phyloP scores from a whole-genome alignment of 108 stramenopile genomes.

The Thalassiosira profunda region DNA sequence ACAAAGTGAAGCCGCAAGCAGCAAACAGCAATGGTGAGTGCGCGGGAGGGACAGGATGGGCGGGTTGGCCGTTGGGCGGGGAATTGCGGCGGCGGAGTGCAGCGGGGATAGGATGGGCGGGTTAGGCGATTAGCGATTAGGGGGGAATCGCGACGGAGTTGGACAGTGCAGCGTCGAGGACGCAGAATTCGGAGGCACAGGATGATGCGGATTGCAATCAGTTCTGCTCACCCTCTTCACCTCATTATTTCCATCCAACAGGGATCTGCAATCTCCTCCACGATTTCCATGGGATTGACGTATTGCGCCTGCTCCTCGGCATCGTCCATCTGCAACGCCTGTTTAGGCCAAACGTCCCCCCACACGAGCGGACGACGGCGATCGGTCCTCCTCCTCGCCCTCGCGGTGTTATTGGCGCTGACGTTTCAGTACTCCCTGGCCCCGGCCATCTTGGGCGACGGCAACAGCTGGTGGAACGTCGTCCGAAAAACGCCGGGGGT shows the following conservation, averaged over 20 bases:
- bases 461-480: conserved; percentile 64
- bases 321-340: conserved; percentile 69
- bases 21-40: no score
- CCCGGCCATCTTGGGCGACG: conserved; percentile 59
- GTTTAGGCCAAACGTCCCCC: conserved; percentile 58
- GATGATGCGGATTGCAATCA: no score
- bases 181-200: no score
- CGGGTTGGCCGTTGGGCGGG: no score
- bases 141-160: no score
- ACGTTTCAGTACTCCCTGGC: conserved; percentile 83
- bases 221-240: no score
- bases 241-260: neutral
- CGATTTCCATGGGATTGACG: conserved; percentile 59
- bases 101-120: no score
- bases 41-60: no score
- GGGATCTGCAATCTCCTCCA: conserved; percentile 31
- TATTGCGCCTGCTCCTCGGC: conserved; percentile 74
- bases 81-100: no score
- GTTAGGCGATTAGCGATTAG: no score
- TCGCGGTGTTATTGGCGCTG: conserved; percentile 64
- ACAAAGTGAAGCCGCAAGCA: no score
- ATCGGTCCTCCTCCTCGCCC: conserved; percentile 68
- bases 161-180: no score
- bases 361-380: conserved; percentile 81
- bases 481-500: conserved; percentile 56